Evolutionary conservation across 2,329 filamentous ascomycete genomes (phyloP), one percentile per base, ranked within the genome.

Genomic region (Fusarium vanettenii): DNA sequence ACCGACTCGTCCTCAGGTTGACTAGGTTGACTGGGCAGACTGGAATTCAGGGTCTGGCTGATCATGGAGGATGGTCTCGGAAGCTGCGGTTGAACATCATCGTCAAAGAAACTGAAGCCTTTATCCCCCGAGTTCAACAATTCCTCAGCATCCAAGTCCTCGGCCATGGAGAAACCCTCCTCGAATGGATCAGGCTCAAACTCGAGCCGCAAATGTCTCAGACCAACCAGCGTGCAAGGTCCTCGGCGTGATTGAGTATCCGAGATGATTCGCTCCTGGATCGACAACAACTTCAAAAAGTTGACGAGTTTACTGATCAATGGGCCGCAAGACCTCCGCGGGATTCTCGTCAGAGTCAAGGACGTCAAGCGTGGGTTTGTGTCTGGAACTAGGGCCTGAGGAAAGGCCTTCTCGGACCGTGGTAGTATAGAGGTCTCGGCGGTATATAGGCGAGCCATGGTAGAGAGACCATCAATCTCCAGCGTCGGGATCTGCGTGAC

Each of bases 161-260:
- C 80, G 3, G 76, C 73, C 4, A 78, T 74, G 6, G 80, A 80
- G 18, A 81, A 79, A 20, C 81, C 76, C 27, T 85, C 83, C 4
- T 85, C 82, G 13, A 80, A 79, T 2, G 82, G 81, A 57, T 87
- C 86, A 0, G 83, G 79, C 29, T 87, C 85, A 69, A 92, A 87
- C 76, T 92, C 90, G 7, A 92, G 81, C 3, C 85, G 81, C 18
- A 92, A 77, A 67, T 87, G 85, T 64, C 86, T 84, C n/a, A 92
- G 81, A 13, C 90, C 90, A 4, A 79, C 76, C 7, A 92, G 79
- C 5, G 87, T 76, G 2, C 82, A 75, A 3, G 88, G 85, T 1
- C 82, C 82, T 5, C 85, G 84, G 67, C 82, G 71, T n/a, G 79
- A 79, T 20, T 78, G 73, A 35, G 80, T 70, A 18, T 83, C 79